These are phyloP conservation scores for Trichoderma koningiopsis DNA, from an alignment of 2,329 filamentous ascomycete genomes.

Conservation along the genomic window DNA sequence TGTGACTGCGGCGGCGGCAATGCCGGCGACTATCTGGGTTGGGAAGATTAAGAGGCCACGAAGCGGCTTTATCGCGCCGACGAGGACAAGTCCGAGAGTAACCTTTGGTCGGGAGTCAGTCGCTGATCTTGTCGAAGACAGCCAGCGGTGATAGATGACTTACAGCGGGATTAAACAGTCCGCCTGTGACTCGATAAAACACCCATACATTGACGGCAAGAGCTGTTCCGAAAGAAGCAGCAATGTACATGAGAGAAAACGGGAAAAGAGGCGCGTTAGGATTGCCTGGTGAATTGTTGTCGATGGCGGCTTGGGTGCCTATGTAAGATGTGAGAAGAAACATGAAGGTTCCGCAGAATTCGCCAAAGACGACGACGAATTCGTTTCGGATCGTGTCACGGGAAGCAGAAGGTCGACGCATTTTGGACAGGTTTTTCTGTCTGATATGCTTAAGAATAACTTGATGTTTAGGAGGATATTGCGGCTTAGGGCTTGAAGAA, in stretches of 20 bases:
- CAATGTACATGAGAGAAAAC: conserved; percentile 51
- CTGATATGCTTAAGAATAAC: not conserved
- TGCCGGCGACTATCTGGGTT: conserved; percentile 60
- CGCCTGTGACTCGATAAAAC: conserved; percentile 57
- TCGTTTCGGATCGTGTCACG: conserved; percentile 15
- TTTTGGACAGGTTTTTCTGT: not conserved
- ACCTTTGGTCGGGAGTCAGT: conserved; percentile 37
- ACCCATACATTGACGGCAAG: conserved; percentile 58
- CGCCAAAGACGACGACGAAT: conserved; percentile 41
- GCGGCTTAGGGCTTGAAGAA: not conserved
- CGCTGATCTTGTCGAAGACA: not conserved
- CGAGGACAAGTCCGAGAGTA: conserved; percentile 62
- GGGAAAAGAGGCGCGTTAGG: conserved; percentile 37
- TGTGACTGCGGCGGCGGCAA: conserved; percentile 60
- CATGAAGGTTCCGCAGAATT: conserved; percentile 57
- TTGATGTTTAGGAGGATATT: not conserved
- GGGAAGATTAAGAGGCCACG: conserved; percentile 56
- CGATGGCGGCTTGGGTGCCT: conserved; percentile 43
- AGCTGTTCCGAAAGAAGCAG: conserved; percentile 52
- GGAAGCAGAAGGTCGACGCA: not conserved
- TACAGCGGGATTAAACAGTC: conserved; percentile 55
- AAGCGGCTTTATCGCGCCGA: conserved; percentile 56
- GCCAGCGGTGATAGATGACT: conserved; percentile 29
- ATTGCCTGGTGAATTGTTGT: conserved; percentile 36
- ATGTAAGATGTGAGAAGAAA: conserved; percentile 51